Evolutionary conservation across 805 yeast species (phyloP).

Genomic region (Ogataea corticis): DNA sequence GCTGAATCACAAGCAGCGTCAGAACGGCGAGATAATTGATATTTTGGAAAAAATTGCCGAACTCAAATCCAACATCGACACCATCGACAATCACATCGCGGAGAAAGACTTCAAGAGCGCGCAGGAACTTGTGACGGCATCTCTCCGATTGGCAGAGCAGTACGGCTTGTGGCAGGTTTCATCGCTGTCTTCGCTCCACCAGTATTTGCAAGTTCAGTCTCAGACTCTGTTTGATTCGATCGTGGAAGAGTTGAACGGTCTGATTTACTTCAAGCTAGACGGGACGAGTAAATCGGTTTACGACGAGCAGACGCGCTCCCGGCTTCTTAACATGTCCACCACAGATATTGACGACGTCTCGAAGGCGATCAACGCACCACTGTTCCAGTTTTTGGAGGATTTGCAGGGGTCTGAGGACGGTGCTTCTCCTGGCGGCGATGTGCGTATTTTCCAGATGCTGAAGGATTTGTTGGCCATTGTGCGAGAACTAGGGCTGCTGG

Average conservation of each 20-base stretch:
- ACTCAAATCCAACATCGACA: constrained; percentile 57
- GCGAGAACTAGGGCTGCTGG: constrained; percentile 56
- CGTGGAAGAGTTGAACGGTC: constrained; percentile 72
- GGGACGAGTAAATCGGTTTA: constrained; percentile 32
- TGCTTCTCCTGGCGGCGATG: constrained; percentile 27
- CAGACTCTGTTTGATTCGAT: constrained; percentile 66
- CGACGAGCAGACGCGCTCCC: constrained; percentile 19
- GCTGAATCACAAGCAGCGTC: constrained; percentile 59
- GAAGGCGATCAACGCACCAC: constrained; percentile 33
- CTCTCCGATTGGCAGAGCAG: constrained; percentile 45
- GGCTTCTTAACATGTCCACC: constrained; percentile 21
- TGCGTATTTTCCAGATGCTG: constrained; percentile 23
- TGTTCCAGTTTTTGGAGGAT: constrained; percentile 37
- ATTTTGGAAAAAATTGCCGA: constrained; percentile 66
- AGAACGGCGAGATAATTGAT: constrained; percentile 68
- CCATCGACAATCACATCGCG: constrained; percentile 65
- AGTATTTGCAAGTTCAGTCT: constrained; percentile 54
- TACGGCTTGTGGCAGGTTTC: constrained; percentile 59
- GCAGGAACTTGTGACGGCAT: constrained; percentile 39
- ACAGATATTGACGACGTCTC: constrained; percentile 30
- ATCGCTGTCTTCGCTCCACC: constrained; percentile 51
- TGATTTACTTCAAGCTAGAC: constrained; percentile 35
- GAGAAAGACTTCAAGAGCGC: constrained; percentile 62
- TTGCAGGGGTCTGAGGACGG: constrained; percentile 26
- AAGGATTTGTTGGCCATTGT: constrained; percentile 21